Evolutionary conservation across 495 filamentous ascomycete species (phyloP).

Genomic region (Aspergillus baeticus): DNA sequence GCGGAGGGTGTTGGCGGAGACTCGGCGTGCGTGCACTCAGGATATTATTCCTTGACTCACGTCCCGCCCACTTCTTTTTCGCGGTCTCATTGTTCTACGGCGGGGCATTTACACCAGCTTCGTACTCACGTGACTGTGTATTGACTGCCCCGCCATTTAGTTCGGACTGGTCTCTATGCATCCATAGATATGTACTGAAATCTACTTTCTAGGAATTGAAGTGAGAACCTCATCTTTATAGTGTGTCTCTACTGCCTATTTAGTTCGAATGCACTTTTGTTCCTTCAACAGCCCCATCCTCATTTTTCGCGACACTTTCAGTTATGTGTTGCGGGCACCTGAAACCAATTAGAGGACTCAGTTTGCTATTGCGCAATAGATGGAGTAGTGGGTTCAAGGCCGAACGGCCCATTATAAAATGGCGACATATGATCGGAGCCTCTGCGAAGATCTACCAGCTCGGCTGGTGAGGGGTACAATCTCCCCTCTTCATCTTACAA

Average conservation of each 20-base stretch:
- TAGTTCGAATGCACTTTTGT: neutral
- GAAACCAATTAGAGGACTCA: neutral
- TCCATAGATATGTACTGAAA: no score
- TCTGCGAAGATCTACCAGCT: neutral
- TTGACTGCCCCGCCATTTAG: slow-evolving; percentile 24
- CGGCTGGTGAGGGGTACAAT: slow-evolving; percentile 14
- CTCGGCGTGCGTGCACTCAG: neutral
- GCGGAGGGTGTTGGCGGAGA: slow-evolving; percentile 17
- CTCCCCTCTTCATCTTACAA: neutral
- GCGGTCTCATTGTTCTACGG: slow-evolving; percentile 23
- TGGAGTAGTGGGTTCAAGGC: neutral
- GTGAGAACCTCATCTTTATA: no score
- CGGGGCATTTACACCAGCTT: slow-evolving; percentile 12
- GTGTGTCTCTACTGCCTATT: neutral
- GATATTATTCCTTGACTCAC: slow-evolving; percentile 19
- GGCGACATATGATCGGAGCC: neutral
- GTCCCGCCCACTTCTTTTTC: slow-evolving; percentile 24
- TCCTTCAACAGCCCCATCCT: no score
- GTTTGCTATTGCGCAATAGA: neutral
- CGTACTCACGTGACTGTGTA: slow-evolving; percentile 22
- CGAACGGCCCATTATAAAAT: neutral
- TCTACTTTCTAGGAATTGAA: no score
- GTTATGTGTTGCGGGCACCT: no score
- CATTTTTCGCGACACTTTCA: no score
- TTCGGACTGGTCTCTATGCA: neutral